Evolutionary conservation across 176 grass and related monocot genomes (phyloP), one percentile per base, ranked within the genome.

Genomic region (Metroxylon sagu): DNA sequence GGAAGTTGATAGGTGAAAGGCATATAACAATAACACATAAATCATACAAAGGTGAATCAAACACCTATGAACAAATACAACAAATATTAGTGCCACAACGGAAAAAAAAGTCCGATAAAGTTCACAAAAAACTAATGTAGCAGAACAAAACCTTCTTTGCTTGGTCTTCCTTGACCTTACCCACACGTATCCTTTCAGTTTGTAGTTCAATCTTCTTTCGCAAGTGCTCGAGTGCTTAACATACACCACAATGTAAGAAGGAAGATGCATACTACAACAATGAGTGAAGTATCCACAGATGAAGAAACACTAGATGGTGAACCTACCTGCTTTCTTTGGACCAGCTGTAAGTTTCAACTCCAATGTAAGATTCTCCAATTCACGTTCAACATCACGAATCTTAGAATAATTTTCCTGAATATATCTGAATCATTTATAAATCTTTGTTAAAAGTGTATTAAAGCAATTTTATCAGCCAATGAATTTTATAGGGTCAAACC

Each of bases 331-430:
- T 96, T 96, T 96, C 71, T 90, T 96, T 49, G 92, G 92, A 17
- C 92, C 92, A 72, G 92, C 75, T 72, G 92, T 96, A 17, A 90
- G 66, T 76, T 96, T 96, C 72, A 96, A 69, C 77, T 96, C 92
- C 43, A 96, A 73, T 62, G 62, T 87, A 59, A 96, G 78, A 74
- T 50, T 75, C 53, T 96, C 92, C 60, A 96, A 73, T 18, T 96
- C 92, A 23, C 79, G 85, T 78, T 96, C 92, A 55, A 96, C 92
- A 80, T 88, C 87, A 64, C 87, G 80, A 66, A 90, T 96, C 83
- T 96, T 96, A 57, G 83, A 90, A 67, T 96, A 96, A 58, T 96
- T 96, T 63, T 96, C 92, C 53, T 90, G 80, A 52, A 96, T 96
- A 55, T 96, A 96, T 80, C 92, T 96, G 65, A 55, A 16, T 62